phyloP scores from a whole-genome alignment of 148 eudicot genomes.

The Vaccinium myrtillus region DNA sequence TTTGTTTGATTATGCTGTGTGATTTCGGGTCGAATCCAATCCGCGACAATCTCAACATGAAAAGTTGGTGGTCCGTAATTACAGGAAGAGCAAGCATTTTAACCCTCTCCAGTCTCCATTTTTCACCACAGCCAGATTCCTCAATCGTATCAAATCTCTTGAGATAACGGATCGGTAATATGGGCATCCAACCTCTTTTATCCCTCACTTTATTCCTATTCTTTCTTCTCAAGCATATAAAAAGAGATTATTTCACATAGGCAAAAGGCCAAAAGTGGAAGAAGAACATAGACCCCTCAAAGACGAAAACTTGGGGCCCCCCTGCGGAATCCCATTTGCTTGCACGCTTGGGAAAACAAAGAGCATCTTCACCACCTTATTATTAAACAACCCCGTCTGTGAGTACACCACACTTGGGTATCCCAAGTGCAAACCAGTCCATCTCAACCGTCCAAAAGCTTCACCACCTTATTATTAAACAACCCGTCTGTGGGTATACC shows the following conservation, averaged over 20 bases:
- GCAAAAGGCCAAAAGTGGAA: not conserved
- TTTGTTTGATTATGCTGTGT: too few relatives aligned
- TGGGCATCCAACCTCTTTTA: not conserved
- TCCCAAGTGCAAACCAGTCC: too few relatives aligned
- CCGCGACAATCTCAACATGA: not conserved
- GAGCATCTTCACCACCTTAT: not conserved
- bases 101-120: not conserved
- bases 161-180: not conserved
- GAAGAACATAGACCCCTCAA: not conserved
- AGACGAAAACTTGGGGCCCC: not conserved
- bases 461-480: too few relatives aligned
- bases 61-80: not conserved
- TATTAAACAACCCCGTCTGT: too few relatives aligned
- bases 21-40: too few relatives aligned
- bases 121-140: not conserved
- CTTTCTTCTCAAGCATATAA: not conserved
- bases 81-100: not conserved
- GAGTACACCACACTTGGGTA: too few relatives aligned
- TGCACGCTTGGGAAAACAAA: not conserved
- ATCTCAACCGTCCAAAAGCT: too few relatives aligned
- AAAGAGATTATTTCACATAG: not conserved
- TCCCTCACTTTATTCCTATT: not conserved
- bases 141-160: not conserved
- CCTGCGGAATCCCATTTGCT: slow-evolving; percentile 13
- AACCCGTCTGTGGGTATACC: too few relatives aligned